These are phyloP conservation scores for Penicillium sp. DNA, from an alignment of 2,329 filamentous ascomycete genomes.

Conservation along the genomic window DNA sequence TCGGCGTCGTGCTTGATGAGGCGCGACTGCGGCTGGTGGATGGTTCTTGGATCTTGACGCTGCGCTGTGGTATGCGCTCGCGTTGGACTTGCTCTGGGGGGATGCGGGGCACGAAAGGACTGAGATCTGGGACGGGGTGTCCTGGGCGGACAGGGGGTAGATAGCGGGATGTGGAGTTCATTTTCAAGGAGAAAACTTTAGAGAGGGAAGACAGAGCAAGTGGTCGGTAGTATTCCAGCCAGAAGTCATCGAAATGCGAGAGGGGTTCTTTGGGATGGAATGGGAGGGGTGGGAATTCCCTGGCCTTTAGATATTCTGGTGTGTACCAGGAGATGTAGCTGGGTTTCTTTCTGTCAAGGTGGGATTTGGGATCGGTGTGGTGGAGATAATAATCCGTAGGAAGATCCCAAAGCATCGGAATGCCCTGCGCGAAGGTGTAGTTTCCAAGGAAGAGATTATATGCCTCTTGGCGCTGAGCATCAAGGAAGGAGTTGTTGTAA, in stretches of 20 bases:
- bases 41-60: conserved; percentile 67
- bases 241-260: conserved; percentile 82
- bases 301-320: conserved; percentile 65
- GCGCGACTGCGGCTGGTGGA: conserved; percentile 43
- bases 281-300: conserved; percentile 53
- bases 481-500: conserved; percentile 97
- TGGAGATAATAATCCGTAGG: conserved; percentile 95
- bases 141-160: conserved; percentile 69
- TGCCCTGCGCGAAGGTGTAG: conserved; percentile 80
- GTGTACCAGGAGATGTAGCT: conserved; percentile 92
- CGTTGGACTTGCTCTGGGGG: conserved; percentile 54
- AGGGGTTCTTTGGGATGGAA: conserved; percentile 31
- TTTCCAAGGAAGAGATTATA: conserved; percentile 97
- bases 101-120: conserved; percentile 79
- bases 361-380: conserved; percentile 75
- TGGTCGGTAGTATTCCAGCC: conserved; percentile 94
- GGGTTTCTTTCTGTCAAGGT: conserved; percentile 60
- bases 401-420: conserved; percentile 96
- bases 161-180: conserved; percentile 85
- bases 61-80: conserved; percentile 54
- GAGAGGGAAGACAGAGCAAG: conserved; percentile 81
- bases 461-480: conserved; percentile 95
- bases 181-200: conserved; percentile 89
- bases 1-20: conserved; percentile 31
- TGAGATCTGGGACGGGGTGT: conserved; percentile 69